Base-by-base conservation (phyloP, 1,139 yeast genomes). In the Scheffersomyces quercinus region DNA sequence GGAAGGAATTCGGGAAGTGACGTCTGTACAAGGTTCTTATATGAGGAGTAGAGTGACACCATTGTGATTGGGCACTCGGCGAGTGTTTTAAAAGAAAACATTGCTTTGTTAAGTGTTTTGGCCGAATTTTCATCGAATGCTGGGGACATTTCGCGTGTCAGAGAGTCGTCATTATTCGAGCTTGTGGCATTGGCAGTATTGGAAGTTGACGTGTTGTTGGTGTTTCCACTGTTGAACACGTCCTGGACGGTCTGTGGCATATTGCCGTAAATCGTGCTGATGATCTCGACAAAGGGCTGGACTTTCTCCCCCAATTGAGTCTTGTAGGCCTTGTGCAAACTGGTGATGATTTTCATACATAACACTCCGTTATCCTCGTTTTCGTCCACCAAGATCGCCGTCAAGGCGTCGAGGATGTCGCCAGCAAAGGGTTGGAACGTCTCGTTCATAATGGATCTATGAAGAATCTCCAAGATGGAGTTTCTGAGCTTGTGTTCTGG, bases 11-110 rank as follows among this genome's bases (percentile, higher is more conserved):
- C 72, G 1, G 95, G 90, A 35, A 93, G 72, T 1, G 93, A 81
- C 0, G 87, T 71, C 39, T 80, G 79, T 3, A 88, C 88, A 42
- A 90, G 68, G 36, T 81, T 82, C 60, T 89, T 88, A 67, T 91
- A 91, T 0, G 96, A 84, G 1, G 96, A 87, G 56, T 88, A 89
- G 42, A 95, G 73, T 6, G 96, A 82, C 2, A 95, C 99, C 82
- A 95, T 88, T 8, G 96, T 91, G 35, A 95, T 91, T 5, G 99
- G 99, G 60, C 98, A 91, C 64, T 95, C 99, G 0, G 97, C 90
- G 46, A 93, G 76, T 9, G 95, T 89, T 60, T 90, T 91, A 73
- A 93, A 93, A 1, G 98, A 90, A 56, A 65, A 74, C 78, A 88
- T 79, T 10, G 95, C 85, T 51, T 77, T 78, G 43, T 72, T 63